phyloP scores from a whole-genome alignment of 1,284 basidiomycete genomes.

The Sanghuangporus sanghuang region DNA sequence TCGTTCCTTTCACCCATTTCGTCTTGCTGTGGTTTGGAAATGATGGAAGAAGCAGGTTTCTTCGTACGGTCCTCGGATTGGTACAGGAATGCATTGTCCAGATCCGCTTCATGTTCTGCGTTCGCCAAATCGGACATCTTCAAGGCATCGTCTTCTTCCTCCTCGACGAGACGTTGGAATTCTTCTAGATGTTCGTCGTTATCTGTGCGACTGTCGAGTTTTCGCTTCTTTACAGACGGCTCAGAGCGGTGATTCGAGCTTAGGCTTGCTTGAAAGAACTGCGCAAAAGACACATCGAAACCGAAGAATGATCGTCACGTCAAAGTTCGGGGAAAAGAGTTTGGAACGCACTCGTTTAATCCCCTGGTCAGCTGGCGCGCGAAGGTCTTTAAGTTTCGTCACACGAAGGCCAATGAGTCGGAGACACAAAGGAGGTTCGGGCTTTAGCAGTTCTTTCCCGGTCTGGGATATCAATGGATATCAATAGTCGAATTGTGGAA shows the following conservation, averaged over 20 bases:
- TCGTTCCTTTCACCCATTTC: not conserved
- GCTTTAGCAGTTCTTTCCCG: conserved; percentile 37
- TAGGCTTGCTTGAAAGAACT: conserved; percentile 14
- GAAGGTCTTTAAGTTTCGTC: conserved; percentile 38
- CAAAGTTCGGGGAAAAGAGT: not conserved
- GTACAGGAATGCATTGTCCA: not conserved
- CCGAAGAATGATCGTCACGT: not conserved
- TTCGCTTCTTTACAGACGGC: conserved; percentile 10
- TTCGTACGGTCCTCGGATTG: not conserved
- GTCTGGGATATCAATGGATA: conserved; percentile 24
- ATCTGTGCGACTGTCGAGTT: not conserved
- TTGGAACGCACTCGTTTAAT: conserved; percentile 22
- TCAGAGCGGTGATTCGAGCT: not conserved
- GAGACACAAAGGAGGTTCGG: conserved; percentile 38
- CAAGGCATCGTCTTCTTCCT: not conserved
- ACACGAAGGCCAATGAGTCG: conserved; percentile 40
- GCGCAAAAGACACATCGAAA: not conserved
- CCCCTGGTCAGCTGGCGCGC: conserved; percentile 21
- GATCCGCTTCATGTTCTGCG: not conserved
- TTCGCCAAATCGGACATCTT: not conserved
- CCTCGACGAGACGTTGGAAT: not conserved
- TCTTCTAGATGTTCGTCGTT: not conserved
- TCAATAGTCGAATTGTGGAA: not conserved
- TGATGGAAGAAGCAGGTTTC: not conserved
- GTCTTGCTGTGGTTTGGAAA: not conserved